Evolutionary conservation across 1,139 yeast species (phyloP).

Genomic region (Geotrichum fermentans): DNA sequence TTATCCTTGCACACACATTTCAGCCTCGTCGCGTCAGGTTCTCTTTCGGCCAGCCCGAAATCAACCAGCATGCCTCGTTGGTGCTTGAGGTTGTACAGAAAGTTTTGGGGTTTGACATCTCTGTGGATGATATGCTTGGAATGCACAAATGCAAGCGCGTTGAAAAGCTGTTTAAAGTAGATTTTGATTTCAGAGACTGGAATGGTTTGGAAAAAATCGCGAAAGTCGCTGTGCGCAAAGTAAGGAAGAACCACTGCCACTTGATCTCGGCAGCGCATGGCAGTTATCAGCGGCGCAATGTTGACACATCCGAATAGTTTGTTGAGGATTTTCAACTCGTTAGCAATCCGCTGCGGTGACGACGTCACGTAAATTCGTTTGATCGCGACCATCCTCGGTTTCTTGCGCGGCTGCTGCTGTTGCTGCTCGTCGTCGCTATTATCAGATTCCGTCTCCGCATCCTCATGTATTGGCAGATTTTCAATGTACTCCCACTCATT

Average conservation of each 20-base stretch:
- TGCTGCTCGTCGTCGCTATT: not conserved
- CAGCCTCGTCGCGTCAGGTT: slow-evolving; percentile 2
- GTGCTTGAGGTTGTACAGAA: slow-evolving; percentile 68
- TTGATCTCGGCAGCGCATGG: slow-evolving; percentile 81
- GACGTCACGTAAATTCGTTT: slow-evolving; percentile 94
- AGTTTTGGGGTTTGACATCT: slow-evolving; percentile 79
- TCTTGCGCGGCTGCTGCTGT: not conserved
- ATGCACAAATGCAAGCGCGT: slow-evolving; percentile 73
- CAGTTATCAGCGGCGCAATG: slow-evolving; percentile 87
- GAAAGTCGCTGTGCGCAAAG: slow-evolving; percentile 84
- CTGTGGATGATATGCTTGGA: slow-evolving; percentile 74
- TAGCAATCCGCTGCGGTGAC: slow-evolving; percentile 82
- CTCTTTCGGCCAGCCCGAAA: slow-evolving; percentile 77
- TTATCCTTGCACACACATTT: slow-evolving; percentile 17
- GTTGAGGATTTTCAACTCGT: slow-evolving; percentile 75
- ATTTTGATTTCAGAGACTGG: slow-evolving; percentile 74
- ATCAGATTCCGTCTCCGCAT: not conserved
- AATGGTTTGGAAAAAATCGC: slow-evolving; percentile 72
- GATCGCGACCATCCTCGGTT: slow-evolving; percentile 65
- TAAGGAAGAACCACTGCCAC: slow-evolving; percentile 89
- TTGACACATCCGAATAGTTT: slow-evolving; percentile 61
- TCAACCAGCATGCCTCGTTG: slow-evolving; percentile 84
- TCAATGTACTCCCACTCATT: slow-evolving; percentile 29
- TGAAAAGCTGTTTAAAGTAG: slow-evolving; percentile 74
- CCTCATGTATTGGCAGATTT: not conserved